A percentile compares a stretch with the other conserved stretches of the same genome.
Conservation (phyloP, 805 yeast species). For the Candida sphagnicola region DNA sequence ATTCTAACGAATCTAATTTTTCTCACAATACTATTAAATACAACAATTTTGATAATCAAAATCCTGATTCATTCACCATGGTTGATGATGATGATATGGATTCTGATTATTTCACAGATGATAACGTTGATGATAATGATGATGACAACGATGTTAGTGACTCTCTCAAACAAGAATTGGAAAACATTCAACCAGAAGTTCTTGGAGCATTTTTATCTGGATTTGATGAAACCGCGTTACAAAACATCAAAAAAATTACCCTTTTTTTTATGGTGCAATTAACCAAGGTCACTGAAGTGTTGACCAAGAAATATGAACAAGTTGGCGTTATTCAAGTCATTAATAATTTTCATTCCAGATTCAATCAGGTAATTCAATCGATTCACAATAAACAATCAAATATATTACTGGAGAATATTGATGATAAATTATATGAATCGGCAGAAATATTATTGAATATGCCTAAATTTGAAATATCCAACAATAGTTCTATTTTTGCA, state of each 20-base stretch:
- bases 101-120: slow-evolving; percentile 3
- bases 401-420: slow-evolving; percentile 10
- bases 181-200: slow-evolving; percentile 38
- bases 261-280: slow-evolving; percentile 42
- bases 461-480: slow-evolving; percentile 10
- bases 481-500: background rate
- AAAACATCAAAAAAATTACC: slow-evolving; percentile 38
- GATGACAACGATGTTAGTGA: slow-evolving; percentile 7
- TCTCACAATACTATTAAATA: background rate
- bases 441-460: slow-evolving; percentile 25
- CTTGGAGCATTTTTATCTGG: slow-evolving; percentile 49
- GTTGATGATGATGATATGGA: slow-evolving; percentile 1
- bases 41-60: background rate
- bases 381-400: slow-evolving; percentile 20
- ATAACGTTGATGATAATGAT: slow-evolving; percentile 7
- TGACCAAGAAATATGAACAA: slow-evolving; percentile 46
- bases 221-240: slow-evolving; percentile 39
- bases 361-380: slow-evolving; percentile 10
- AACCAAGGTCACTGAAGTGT: slow-evolving; percentile 46
- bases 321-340: slow-evolving; percentile 52
- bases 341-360: slow-evolving; percentile 17
- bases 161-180: slow-evolving; percentile 27
- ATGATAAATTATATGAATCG: slow-evolving; percentile 16
- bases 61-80: background rate
- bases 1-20: slow-evolving; percentile 1